Evolutionary conservation across 1,139 yeast genomes (phyloP).

Genomic region (Geotrichum cucujoidarum): DNA sequence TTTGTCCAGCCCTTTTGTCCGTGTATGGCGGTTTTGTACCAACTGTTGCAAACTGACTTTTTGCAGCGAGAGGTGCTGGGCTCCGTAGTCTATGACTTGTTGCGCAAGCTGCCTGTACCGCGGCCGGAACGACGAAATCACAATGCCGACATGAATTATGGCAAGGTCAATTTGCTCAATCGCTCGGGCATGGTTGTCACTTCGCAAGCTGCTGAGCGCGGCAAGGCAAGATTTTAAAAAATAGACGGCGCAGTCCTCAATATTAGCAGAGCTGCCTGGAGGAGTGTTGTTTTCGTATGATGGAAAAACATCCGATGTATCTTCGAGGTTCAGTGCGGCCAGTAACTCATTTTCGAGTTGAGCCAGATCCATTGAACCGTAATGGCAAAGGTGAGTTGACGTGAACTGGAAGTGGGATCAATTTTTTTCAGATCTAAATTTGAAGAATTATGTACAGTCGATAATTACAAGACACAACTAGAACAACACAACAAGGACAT

Average conservation of each 20-base stretch:
- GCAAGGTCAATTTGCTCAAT: conserved; percentile 3
- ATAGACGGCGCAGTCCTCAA: background rate
- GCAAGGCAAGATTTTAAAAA: conserved; percentile 2
- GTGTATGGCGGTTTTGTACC: no score
- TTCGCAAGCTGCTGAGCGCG: background rate
- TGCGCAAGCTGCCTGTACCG: background rate
- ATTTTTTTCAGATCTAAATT: no score
- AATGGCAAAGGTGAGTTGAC: no score
- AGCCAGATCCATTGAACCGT: background rate
- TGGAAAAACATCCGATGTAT: no score
- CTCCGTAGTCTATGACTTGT: background rate
- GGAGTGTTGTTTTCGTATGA: background rate
- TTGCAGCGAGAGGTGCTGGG: background rate
- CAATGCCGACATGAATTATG: conserved; percentile 3
- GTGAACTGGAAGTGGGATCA: no score
- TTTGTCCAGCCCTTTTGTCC: no score
- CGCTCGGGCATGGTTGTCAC: background rate
- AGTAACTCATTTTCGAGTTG: background rate
- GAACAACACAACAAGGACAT: no score
- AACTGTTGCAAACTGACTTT: background rate
- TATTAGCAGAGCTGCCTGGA: background rate
- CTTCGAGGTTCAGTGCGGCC: background rate
- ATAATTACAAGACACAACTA: no score
- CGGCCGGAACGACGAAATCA: background rate
- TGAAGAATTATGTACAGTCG: no score